Evolutionary conservation across 495 filamentous ascomycete species (phyloP).

Genomic region (Massariosphaeria phaeospora): DNA sequence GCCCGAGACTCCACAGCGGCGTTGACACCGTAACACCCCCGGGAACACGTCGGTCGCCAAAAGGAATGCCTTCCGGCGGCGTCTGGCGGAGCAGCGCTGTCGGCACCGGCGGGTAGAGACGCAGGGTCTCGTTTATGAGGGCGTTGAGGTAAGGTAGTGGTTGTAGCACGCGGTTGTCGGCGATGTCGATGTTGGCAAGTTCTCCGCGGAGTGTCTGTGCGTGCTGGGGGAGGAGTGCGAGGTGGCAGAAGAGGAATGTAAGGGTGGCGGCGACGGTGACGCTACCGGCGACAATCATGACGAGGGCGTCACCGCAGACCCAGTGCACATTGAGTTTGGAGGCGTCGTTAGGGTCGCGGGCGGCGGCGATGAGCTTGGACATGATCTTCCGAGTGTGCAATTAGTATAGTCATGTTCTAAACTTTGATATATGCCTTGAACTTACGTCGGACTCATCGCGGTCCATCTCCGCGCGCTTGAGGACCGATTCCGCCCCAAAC

Average conservation of each 20-base stretch:
- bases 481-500: not conserved
- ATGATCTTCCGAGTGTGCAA: not conserved
- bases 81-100: not conserved
- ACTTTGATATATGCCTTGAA: not conserved
- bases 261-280: constrained; percentile 45
- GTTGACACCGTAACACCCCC: constrained; percentile 2
- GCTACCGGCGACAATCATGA: constrained; percentile 45
- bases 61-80: constrained; percentile 5
- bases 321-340: constrained; percentile 6
- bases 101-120: constrained; percentile 40
- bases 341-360: not conserved
- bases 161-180: constrained; percentile 28
- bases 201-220: constrained; percentile 37
- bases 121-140: constrained; percentile 47
- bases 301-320: constrained; percentile 35
- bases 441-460: constrained; percentile 6
- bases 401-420: not conserved
- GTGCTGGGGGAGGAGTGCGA: constrained; percentile 36
- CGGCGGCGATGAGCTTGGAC: constrained; percentile 1
- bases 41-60: constrained; percentile 4
- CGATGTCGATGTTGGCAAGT: constrained; percentile 24
- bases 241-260: constrained; percentile 43
- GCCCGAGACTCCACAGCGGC: not conserved
- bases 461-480: not conserved
- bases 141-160: constrained; percentile 32